phyloP scores from a whole-genome alignment of 1,139 yeast species.

The Fermentozyma sake region DNA sequence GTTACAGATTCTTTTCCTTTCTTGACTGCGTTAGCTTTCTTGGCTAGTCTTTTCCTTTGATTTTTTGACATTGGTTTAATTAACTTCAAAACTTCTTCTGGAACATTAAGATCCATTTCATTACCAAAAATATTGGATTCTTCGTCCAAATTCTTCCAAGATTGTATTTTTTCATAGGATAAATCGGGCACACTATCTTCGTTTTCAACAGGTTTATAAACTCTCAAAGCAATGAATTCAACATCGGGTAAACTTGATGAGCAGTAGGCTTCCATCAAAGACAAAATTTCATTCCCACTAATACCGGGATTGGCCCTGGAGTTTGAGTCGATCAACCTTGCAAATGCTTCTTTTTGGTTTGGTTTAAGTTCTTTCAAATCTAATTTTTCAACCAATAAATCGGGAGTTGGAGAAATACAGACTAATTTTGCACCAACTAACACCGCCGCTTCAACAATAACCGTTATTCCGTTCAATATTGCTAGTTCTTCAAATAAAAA shows the following conservation, averaged over 20 bases:
- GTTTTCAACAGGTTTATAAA: conserved; percentile 2
- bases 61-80: conserved; percentile 2
- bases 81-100: conserved; percentile 1
- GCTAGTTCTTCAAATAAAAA: conserved; percentile 1
- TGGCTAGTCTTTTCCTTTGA: conserved; percentile 1
- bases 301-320: conserved; percentile 3
- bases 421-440: conserved; percentile 1
- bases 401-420: conserved; percentile 1
- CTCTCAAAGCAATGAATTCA: conserved; percentile 1
- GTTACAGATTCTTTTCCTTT: conserved; percentile 1
- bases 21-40: conserved; percentile 1
- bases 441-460: conserved; percentile 1
- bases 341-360: conserved; percentile 1
- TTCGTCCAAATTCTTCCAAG: conserved; percentile 2
- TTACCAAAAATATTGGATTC: conserved; percentile 1
- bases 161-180: conserved; percentile 1
- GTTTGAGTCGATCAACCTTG: conserved; percentile 1
- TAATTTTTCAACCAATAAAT: conserved; percentile 1
- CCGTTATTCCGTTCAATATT: conserved; percentile 1
- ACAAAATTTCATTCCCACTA: conserved; percentile 1
- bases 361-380: neutral
- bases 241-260: conserved; percentile 1
- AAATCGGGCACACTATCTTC: conserved; percentile 1
- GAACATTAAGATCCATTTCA: neutral
- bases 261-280: conserved; percentile 3